Evolutionary conservation across 2,329 filamentous ascomycete species (phyloP).

Genomic region (Leptographium flavum): DNA sequence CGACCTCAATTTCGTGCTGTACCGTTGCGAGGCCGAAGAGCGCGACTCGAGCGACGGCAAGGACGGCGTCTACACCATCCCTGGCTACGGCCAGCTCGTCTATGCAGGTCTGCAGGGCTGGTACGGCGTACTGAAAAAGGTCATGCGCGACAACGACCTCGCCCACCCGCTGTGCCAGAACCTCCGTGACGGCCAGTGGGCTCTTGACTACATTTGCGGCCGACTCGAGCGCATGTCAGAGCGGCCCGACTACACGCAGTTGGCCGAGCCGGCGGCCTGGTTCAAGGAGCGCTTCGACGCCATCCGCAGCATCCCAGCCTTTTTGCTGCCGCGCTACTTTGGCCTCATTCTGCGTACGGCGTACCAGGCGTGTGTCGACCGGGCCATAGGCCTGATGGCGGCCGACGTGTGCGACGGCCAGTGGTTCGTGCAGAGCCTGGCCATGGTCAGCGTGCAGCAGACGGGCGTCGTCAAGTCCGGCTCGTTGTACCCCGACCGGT

Average conservation of each 20-base stretch:
- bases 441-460: constrained; percentile 84
- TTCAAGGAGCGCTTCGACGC: constrained; percentile 73
- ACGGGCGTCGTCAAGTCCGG: constrained; percentile 81
- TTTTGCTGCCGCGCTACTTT: constrained; percentile 86
- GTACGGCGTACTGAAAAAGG: constrained; percentile 81
- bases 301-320: constrained; percentile 72
- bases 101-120: constrained; percentile 97
- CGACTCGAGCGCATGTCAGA: constrained; percentile 61
- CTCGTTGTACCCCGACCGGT: constrained; percentile 75
- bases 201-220: constrained; percentile 72
- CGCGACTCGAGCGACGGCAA: constrained; percentile 61
- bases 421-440: constrained; percentile 75
- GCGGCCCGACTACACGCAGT: constrained; percentile 42
- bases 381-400: constrained; percentile 65
- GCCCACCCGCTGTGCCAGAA: constrained; percentile 91
- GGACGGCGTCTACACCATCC: constrained; percentile 83
- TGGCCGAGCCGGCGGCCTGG: constrained; percentile 61
- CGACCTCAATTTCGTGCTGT: constrained; percentile 84
- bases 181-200: constrained; percentile 81
- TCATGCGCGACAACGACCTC: constrained; percentile 79
- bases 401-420: constrained; percentile 67
- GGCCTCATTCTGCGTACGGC: constrained; percentile 76
- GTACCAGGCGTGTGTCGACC: constrained; percentile 70
- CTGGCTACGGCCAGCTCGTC: constrained; percentile 68
- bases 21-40: constrained; percentile 82